Conservation (phyloP, 73 alveolate species). For the Paramecium sexaurelia region DNA sequence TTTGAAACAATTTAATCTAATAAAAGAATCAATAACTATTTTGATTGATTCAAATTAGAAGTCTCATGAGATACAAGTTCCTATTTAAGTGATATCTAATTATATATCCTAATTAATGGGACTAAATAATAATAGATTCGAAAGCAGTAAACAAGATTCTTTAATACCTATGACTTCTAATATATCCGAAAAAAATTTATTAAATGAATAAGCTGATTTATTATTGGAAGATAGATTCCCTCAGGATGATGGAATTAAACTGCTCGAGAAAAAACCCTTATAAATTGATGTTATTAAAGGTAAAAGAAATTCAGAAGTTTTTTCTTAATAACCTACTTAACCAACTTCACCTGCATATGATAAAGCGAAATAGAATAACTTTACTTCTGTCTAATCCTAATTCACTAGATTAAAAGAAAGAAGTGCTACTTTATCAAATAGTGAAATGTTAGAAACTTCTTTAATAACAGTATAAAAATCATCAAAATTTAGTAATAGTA, state of each 20-base stretch:
- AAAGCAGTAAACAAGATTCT: not conserved
- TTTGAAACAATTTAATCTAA: not conserved
- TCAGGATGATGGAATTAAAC: not conserved
- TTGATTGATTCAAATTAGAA: not conserved
- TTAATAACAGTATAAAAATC: not conserved
- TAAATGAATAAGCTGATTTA: not conserved
- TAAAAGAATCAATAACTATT: not conserved
- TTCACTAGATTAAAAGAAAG: not conserved
- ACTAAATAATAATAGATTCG: not conserved
- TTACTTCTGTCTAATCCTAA: not conserved
- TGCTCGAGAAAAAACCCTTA: not conserved
- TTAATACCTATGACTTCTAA: not conserved
- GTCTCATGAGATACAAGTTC: not conserved
- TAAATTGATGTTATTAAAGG: not conserved
- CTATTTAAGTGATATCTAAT: not conserved
- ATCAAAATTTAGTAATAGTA: not conserved
- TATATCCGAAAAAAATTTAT: not conserved
- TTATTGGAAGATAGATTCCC: not conserved
- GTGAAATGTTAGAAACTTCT: not conserved
- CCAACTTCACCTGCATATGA: constrained; percentile 15
- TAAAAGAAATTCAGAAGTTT: not conserved
- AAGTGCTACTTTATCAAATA: not conserved
- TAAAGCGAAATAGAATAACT: not conserved
- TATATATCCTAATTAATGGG: not conserved
- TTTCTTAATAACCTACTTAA: not conserved